Conservation (phyloP, 306 rosid species). For the Pyrus communis region DNA sequence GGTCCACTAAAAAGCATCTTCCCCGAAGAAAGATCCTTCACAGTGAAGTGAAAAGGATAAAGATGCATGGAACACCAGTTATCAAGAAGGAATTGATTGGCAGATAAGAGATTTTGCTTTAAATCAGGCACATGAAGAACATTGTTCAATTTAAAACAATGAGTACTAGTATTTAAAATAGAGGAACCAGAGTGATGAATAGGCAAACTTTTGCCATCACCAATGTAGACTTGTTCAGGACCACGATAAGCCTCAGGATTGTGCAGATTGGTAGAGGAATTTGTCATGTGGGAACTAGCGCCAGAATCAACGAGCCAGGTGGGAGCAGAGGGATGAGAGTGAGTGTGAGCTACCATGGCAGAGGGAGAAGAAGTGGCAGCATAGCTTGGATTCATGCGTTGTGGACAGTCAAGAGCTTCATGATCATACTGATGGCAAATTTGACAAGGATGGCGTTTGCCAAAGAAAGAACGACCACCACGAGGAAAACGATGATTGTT, state of each 20-base stretch:
- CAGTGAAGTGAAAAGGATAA: too few relatives aligned
- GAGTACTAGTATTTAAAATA: too few relatives aligned
- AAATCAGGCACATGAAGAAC: too few relatives aligned
- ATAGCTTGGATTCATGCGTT: background rate
- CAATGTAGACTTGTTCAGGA: background rate
- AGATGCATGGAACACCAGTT: background rate
- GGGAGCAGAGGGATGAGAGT: rapidly evolving
- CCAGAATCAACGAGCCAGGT: background rate
- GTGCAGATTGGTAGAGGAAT: rapidly evolving
- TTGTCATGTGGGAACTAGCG: background rate
- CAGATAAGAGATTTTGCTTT: background rate
- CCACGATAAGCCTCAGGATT: background rate
- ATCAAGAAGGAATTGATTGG: background rate
- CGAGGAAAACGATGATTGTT: background rate
- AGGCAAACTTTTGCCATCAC: too few relatives aligned
- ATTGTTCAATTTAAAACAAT: too few relatives aligned
- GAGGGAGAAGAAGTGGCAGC: rapidly evolving
- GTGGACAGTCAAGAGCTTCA: background rate
- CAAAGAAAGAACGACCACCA: background rate
- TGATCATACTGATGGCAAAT: background rate
- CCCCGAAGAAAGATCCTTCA: too few relatives aligned
- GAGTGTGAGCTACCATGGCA: too few relatives aligned
- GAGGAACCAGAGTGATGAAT: too few relatives aligned
- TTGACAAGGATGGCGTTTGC: rapidly evolving
- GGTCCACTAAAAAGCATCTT: too few relatives aligned